Conservation (phyloP, 345 rosid species). For the Reutealis trisperma region DNA sequence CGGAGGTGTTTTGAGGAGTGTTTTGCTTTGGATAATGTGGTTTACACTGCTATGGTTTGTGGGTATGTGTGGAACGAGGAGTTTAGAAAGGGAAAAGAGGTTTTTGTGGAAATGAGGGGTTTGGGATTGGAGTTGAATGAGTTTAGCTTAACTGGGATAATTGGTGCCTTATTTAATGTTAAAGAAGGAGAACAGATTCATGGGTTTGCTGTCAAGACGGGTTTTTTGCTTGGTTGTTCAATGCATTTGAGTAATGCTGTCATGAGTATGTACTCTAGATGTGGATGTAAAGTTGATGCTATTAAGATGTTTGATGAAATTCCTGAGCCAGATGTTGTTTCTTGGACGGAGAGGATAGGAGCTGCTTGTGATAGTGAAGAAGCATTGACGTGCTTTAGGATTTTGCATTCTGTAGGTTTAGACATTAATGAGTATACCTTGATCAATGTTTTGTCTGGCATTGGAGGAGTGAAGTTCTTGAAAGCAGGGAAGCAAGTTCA, state of each 20-base stretch:
- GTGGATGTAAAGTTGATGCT: conserved; percentile 28
- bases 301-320: conserved; percentile 45
- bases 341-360: conserved; percentile 47
- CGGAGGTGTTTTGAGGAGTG: conserved; percentile 45
- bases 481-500: conserved; percentile 40
- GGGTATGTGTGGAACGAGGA: conserved; percentile 42
- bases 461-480: conserved; percentile 26
- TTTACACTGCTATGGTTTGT: conserved; percentile 35
- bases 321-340: conserved; percentile 41
- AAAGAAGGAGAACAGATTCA: conserved; percentile 47
- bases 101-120: conserved; percentile 33
- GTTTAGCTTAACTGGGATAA: conserved; percentile 41
- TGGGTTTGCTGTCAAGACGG: conserved; percentile 41
- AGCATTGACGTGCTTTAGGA: conserved; percentile 32
- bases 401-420: conserved; percentile 21
- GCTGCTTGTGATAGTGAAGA: conserved; percentile 38
- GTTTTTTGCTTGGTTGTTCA: conserved; percentile 33
- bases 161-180: conserved; percentile 34
- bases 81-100: conserved; percentile 32
- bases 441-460: conserved; percentile 33
- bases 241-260: conserved; percentile 43
- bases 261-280: conserved; percentile 39
- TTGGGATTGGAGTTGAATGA: conserved; percentile 41
- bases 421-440: conserved; percentile 37
- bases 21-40: conserved; percentile 37